Percentiles rank a stretch among this genome's conserved stretches.
phyloP scores from a whole-genome alignment of 495 filamentous ascomycete genomes.

The Aspergillus asperescens region DNA sequence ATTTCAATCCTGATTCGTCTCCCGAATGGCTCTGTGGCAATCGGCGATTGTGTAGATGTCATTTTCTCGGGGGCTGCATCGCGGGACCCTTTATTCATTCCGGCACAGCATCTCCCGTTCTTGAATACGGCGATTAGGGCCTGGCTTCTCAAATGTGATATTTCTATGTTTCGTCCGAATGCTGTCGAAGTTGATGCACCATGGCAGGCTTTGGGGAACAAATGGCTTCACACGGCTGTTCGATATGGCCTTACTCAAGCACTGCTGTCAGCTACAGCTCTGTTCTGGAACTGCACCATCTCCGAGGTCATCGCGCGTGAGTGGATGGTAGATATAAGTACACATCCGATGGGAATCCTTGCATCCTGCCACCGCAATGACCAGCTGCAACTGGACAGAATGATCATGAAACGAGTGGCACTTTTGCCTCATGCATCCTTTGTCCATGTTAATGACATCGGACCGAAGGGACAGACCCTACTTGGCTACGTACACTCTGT shows the following conservation, averaged over 20 bases:
- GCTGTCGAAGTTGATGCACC: neutral
- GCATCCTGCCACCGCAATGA: slow-evolving; percentile 14
- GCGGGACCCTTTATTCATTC: slow-evolving; percentile 4
- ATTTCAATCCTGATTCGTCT: slow-evolving; percentile 10
- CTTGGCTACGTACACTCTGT: slow-evolving; percentile 3
- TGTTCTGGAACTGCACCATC: neutral
- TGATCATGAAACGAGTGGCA: slow-evolving; percentile 14
- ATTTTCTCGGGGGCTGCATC: slow-evolving; percentile 11
- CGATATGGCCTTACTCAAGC: slow-evolving; percentile 13
- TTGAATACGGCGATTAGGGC: slow-evolving; percentile 2
- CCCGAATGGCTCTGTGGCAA: slow-evolving; percentile 2
- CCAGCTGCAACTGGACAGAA: slow-evolving; percentile 8
- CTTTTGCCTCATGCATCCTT: slow-evolving; percentile 13
- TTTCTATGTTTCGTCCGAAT: slow-evolving; percentile 5
- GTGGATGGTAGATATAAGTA: neutral
- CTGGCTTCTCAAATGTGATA: slow-evolving; percentile 10
- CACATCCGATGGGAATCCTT: slow-evolving; percentile 4
- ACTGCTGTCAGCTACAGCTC: slow-evolving; percentile 6
- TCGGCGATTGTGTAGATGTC: slow-evolving; percentile 10
- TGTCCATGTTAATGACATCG: slow-evolving; percentile 11
- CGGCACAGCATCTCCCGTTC: slow-evolving; percentile 3
- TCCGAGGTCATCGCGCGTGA: slow-evolving; percentile 7
- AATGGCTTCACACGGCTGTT: slow-evolving; percentile 1
- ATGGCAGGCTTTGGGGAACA: neutral
- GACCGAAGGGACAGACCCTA: neutral